Conservation (phyloP, 441 rosid genomes). For the Pelargonium cotyledonis region DNA sequence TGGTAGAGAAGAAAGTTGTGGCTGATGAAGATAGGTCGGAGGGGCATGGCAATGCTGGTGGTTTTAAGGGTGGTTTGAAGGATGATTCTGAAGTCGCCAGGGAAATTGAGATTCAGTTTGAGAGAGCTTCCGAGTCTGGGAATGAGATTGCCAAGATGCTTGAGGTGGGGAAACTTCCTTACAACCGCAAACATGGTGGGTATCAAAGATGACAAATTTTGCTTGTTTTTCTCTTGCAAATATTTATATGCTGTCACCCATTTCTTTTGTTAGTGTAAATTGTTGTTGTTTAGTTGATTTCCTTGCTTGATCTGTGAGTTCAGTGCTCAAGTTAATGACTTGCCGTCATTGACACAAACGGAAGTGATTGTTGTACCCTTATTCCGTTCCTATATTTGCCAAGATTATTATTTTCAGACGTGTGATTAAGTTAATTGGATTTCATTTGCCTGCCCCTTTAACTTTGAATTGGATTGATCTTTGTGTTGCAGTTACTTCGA, state of each 20-base stretch:
- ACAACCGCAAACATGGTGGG: constrained; percentile 69
- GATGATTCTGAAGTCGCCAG: constrained; percentile 49
- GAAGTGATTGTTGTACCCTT: neutral
- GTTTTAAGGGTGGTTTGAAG: constrained; percentile 27
- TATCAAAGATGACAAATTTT: neutral
- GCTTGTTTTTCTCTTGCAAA: neutral
- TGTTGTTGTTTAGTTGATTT: too few species aligned
- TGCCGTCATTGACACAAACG: too few species aligned
- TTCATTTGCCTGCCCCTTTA: constrained; percentile 8
- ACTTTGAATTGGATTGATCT: constrained; percentile 14
- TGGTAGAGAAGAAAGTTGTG: constrained; percentile 61
- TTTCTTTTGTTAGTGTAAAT: neutral
- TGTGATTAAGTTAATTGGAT: constrained; percentile 11
- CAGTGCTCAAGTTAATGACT: too few species aligned
- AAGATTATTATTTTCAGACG: neutral
- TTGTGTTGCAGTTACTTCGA: constrained; percentile 41
- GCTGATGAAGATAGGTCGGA: constrained; percentile 37
- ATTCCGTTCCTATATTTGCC: neutral
- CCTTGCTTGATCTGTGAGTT: too few species aligned
- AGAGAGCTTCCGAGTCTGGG: constrained; percentile 76
- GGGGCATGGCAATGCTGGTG: constrained; percentile 35
- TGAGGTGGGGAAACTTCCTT: constrained; percentile 73
- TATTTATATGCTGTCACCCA: neutral
- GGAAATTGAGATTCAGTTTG: constrained; percentile 64
- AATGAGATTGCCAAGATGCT: constrained; percentile 73